Evolutionary conservation across 345 rosid genomes (phyloP).

Genomic region (Rhizophora mangle): DNA sequence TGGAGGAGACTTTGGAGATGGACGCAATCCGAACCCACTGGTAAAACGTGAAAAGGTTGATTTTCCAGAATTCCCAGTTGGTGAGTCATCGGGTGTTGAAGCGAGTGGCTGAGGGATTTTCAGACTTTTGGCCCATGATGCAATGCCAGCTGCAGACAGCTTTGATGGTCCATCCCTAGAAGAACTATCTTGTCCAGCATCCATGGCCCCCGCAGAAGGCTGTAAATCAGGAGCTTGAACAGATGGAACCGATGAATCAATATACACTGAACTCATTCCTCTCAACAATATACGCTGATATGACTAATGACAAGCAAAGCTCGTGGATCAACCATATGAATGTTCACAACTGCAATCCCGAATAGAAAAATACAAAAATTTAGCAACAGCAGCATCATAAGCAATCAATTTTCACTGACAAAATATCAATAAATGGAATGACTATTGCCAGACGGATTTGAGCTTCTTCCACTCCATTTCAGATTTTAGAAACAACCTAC

Average conservation of each 20-base stretch:
- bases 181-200: conserved; percentile 36
- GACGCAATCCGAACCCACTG: conserved; percentile 59
- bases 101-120: conserved; percentile 68
- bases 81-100: conserved; percentile 42
- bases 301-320: conserved; percentile 14
- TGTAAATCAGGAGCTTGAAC: conserved; percentile 40
- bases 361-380: neutral
- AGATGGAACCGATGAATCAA: conserved; percentile 44
- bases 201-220: conserved; percentile 24
- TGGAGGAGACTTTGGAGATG: conserved; percentile 68
- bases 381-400: neutral
- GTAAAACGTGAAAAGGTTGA: conserved; percentile 76
- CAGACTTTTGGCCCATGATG: conserved; percentile 72
- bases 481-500: neutral
- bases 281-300: conserved; percentile 3
- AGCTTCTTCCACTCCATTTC: conserved; percentile 13
- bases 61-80: conserved; percentile 48
- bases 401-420: neutral
- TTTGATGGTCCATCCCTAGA: conserved; percentile 51
- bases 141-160: conserved; percentile 53
- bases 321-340: conserved; percentile 12
- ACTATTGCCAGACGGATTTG: neutral
- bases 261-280: conserved; percentile 46
- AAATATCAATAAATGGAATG: neutral
- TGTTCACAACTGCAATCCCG: neutral